A percentile compares a stretch with the other conserved stretches of the same genome.
Evolutionary conservation across 2,329 filamentous ascomycete genomes (phyloP).

Genomic region (Ophiostoma pallidulum): DNA sequence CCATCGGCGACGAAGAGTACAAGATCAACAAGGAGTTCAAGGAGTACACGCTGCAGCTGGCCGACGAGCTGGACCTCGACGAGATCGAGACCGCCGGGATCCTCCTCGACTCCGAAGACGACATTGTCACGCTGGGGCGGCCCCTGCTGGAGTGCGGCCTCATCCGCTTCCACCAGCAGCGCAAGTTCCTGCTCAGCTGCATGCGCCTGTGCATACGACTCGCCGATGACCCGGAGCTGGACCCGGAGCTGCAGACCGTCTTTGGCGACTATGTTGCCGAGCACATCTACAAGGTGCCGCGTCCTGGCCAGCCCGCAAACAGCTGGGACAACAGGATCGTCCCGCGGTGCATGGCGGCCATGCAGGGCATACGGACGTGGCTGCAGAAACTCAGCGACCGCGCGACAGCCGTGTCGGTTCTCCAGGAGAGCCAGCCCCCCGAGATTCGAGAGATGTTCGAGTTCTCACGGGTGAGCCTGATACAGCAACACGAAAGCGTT

Average conservation of each 20-base stretch:
- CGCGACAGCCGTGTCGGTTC: conserved; percentile 61
- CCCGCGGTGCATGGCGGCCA: conserved; percentile 63
- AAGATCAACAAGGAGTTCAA: conserved; percentile 80
- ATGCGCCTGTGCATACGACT: conserved; percentile 70
- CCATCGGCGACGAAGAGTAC: conserved; percentile 63
- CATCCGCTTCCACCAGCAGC: conserved; percentile 78
- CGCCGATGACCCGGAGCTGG: conserved; percentile 47
- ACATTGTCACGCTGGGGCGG: conserved; percentile 59
- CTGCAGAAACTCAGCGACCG: conserved; percentile 68
- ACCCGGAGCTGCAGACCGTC: conserved; percentile 37
- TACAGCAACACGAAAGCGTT: conserved; percentile 82
- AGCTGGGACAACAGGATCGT: conserved; percentile 51
- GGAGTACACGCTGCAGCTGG: conserved; percentile 68
- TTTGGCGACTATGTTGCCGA: conserved; percentile 47
- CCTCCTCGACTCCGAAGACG: conserved; percentile 62
- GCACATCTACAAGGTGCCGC: conserved; percentile 43
- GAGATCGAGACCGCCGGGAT: conserved; percentile 75
- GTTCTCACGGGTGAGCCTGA: conserved; percentile 69
- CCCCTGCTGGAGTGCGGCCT: conserved; percentile 69
- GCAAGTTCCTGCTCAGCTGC: conserved; percentile 74
- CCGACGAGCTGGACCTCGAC: conserved; percentile 83
- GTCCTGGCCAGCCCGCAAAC: conserved; percentile 34
- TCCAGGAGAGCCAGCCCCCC: conserved; percentile 51
- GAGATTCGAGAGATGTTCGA: conserved; percentile 71
- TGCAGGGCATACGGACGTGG: conserved; percentile 69